Evolutionary conservation across 495 filamentous ascomycete genomes (phyloP).

Genomic region (Aspergillus asperescens): DNA sequence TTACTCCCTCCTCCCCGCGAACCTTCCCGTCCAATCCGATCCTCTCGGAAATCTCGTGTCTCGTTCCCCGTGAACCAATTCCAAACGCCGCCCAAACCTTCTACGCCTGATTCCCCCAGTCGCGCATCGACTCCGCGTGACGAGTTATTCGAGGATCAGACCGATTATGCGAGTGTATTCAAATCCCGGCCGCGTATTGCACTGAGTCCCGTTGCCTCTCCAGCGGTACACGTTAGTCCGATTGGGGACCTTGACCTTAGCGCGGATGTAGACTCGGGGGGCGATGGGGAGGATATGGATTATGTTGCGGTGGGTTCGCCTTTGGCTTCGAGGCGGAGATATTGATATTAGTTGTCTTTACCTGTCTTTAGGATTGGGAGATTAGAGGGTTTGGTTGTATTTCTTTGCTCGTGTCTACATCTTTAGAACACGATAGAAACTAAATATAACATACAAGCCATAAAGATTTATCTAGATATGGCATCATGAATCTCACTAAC

Average conservation of each 20-base stretch:
- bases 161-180: constrained; percentile 80
- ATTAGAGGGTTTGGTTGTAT: background rate
- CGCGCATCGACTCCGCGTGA: constrained; percentile 50
- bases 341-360: background rate
- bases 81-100: constrained; percentile 46
- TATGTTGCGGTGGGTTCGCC: constrained; percentile 11
- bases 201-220: constrained; percentile 64
- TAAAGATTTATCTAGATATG: background rate
- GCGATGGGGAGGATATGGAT: background rate
- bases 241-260: constrained; percentile 32
- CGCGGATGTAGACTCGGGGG: constrained; percentile 6
- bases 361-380: background rate
- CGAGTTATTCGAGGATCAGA: constrained; percentile 58
- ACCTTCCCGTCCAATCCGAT: constrained; percentile 27
- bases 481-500: too few species aligned
- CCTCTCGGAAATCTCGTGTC: constrained; percentile 27
- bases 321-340: constrained; percentile 10
- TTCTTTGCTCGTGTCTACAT: too few species aligned
- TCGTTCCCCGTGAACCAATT: constrained; percentile 61
- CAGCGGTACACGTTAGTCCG: constrained; percentile 42
- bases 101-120: constrained; percentile 8
- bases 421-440: background rate
- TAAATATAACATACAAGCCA: background rate
- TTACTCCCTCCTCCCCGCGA: constrained; percentile 36
- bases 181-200: constrained; percentile 76